A percentile compares a stretch with the other conserved stretches of the same genome.
Conservation (phyloP, 2,329 filamentous ascomycete species). For the Conoideocrella luteorostrata region DNA sequence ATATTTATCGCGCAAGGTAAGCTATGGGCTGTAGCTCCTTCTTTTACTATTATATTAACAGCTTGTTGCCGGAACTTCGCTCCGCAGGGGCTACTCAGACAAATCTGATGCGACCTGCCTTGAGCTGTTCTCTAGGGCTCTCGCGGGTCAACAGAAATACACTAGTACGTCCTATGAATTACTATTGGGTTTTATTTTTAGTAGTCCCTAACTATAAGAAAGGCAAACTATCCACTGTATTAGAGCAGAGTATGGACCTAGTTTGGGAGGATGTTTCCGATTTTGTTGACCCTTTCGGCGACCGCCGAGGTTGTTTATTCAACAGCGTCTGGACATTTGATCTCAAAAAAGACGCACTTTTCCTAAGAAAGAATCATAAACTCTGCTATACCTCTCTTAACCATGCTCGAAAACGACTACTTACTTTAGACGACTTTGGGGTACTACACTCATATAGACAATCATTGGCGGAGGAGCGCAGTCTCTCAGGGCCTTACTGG, state of each 20-base stretch:
- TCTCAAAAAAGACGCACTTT: slow-evolving; percentile 11
- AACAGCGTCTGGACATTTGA: slow-evolving; percentile 17
- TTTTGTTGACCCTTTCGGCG: slow-evolving; percentile 17
- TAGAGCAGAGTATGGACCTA: slow-evolving; percentile 7
- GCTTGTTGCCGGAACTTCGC: slow-evolving; percentile 7
- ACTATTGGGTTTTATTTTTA: too few relatives aligned
- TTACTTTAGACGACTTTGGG: slow-evolving; percentile 14
- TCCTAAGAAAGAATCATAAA: slow-evolving; percentile 12
- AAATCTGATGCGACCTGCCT: slow-evolving; percentile 9
- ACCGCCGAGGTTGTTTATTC: slow-evolving; percentile 12
- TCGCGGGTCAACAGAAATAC: slow-evolving; percentile 9
- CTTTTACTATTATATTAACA: slow-evolving; percentile 8
- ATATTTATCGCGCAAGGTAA: slow-evolving; percentile 11
- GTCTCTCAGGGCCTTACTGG: slow-evolving; percentile 12
- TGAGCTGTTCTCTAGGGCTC: slow-evolving; percentile 9
- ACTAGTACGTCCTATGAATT: slow-evolving; percentile 10
- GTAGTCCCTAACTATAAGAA: too few relatives aligned
- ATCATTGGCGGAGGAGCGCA: neutral
- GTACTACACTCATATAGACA: neutral
- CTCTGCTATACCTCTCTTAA: slow-evolving; percentile 1
- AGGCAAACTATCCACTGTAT: neutral
- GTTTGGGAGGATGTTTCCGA: slow-evolving; percentile 14
- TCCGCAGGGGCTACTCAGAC: slow-evolving; percentile 9
- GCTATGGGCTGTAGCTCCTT: slow-evolving; percentile 3
- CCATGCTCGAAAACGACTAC: slow-evolving; percentile 8